Base-by-base conservation (phyloP, 345 rosid genomes). In the Acer saccharum region DNA sequence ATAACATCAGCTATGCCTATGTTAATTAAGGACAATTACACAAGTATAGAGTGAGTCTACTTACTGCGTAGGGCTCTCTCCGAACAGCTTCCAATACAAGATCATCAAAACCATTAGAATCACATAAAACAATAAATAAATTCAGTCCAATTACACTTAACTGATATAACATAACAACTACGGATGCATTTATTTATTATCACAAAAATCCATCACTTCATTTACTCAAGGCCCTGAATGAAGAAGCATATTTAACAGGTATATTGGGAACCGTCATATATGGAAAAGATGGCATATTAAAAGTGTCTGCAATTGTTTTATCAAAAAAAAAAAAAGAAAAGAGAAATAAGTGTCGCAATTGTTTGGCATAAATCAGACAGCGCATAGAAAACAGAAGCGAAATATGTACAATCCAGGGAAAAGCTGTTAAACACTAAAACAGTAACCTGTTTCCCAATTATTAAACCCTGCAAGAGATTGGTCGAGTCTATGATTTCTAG, bases 51-150 rank as follows among this genome's bases (percentile, higher is more conserved):
- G 55, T n/a, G 20, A 2, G 54, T 39, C 57, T 69, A 86, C 99
- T 92, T 87, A 90, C 98, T 91, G 94, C 27, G 72, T 74, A 3
- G 84, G 23, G 84, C 73, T 91, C 81, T 68, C 87, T 63, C 99
- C 99, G 43, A 92, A 86, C 76, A 93, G 81, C 96, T 90, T 94
- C 67, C 69, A 82, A 70, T 32, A 63, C 79, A 88, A 83, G 27
- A 81, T 65, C 55, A 79, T 50, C 11, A 65, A 79, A 79, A 84
- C 23, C 17, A 71, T 86, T 79, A 87, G 89, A 79, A 69, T 13
- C 63, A 74, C 17, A 9, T 6, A 27, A 79, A 39, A 7, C 21
- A 35, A 78, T 18, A n/a, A 20, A 39, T 35, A 35, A 43, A 8
- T 13, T 13, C 4, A 35, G 2, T 32, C 58, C 48, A 71, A n/a